Conservation (phyloP, 2,329 filamentous ascomycete species). For the Tricladium varicosporioides region DNA sequence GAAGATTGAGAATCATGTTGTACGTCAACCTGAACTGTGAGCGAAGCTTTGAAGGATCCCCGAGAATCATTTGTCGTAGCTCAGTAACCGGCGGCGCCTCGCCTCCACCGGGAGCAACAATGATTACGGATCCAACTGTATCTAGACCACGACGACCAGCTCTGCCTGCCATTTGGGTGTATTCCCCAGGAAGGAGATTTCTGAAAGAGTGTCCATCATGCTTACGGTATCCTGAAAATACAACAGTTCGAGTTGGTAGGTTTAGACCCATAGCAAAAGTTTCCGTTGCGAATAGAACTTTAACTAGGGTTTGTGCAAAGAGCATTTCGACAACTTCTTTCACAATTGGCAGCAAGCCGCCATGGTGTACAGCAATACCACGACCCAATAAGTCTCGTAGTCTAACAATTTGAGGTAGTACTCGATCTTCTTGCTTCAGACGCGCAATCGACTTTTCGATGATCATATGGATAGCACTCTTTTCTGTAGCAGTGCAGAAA, state of each 20-base stretch:
- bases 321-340: conserved; percentile 97
- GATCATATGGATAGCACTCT: conserved; percentile 96
- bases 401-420: conserved; percentile 87
- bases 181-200: conserved; percentile 89
- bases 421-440: conserved; percentile 83
- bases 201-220: conserved; percentile 91
- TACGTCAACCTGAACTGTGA: conserved; percentile 97
- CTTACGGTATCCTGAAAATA: conserved; percentile 96
- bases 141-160: conserved; percentile 92
- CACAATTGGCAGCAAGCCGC: conserved; percentile 89
- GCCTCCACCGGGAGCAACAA: conserved; percentile 76
- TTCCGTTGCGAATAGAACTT: conserved; percentile 95
- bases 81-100: conserved; percentile 85
- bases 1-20: conserved; percentile 97
- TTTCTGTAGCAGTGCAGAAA: conserved; percentile 89
- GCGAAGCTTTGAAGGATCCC: conserved; percentile 89
- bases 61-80: conserved; percentile 90
- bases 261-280: conserved; percentile 99
- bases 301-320: conserved; percentile 92
- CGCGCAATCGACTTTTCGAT: conserved; percentile 93
- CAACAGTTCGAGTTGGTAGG: conserved; percentile 89
- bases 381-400: conserved; percentile 80
- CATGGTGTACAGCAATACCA: conserved; percentile 94
- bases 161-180: conserved; percentile 97
- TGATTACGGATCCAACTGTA: conserved; percentile 89